Base-by-base conservation (phyloP, 2,329 filamentous ascomycete species). In the Fusarium sterilihyphosum region DNA sequence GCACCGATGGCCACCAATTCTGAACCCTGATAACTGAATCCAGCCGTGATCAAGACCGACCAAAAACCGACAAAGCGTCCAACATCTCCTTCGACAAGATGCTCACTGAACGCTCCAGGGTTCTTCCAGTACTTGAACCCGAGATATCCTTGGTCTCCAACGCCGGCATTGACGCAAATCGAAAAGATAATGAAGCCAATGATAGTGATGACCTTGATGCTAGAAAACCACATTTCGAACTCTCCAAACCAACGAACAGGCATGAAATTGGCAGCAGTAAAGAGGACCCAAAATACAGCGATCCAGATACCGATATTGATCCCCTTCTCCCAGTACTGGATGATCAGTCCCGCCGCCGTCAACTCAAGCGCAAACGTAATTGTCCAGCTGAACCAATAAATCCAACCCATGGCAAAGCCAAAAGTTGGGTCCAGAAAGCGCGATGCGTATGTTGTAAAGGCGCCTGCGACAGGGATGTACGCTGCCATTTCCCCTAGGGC, bases 311-410 rank as follows among this genome's bases (percentile, higher is more conserved):
- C 89, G 9, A 88, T 81, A 29, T 85, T 85, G 29, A 90, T 85
- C 7, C 82, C 81, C 3, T 84, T 82, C 16, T 86, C 82, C 90
- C 90, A 92, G 78, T 91, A 92, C 58, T 89, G 84, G 61, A 92
- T 84, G 29, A 92, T 83, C 67, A 91, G 86, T 24, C 86, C 86
- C 37, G 88, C 88, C 4, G 89, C 90, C 1, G 88, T 88, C 22
- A 88, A 85, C 79, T 92, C 89, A 50, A 88, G 87, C 4, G 86
- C 89, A 31, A 91, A 84, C 4, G 90, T 82, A 67, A 91, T 90
- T 17, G 86, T 83, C 73, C 90, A 90, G 5, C 88, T 88, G 74
- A 91, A 91, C 86, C 88, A 91, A 80, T 91, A 91, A 69, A 90
- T 90, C 88, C 88, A 90, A 3, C 87, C 89, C 44, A 84, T 82